These are phyloP conservation scores for Acanthamoeba culbertsoni DNA, from an alignment of 208 protist genomes.

Conservation along the genomic window DNA sequence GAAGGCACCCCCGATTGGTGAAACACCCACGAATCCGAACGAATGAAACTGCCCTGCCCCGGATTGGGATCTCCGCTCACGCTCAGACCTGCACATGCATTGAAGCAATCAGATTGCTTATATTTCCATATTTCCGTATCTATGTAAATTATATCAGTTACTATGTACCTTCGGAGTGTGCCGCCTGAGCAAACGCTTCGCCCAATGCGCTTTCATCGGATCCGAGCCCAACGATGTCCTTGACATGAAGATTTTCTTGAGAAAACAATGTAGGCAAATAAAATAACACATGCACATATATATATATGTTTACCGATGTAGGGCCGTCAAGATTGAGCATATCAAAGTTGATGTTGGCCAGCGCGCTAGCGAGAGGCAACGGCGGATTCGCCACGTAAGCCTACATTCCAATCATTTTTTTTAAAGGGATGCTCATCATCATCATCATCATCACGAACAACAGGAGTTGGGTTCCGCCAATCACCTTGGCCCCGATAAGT, in stretches of 20 bases:
- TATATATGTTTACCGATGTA: not conserved
- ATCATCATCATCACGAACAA: not conserved
- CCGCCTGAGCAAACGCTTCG: not conserved
- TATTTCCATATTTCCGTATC: not conserved
- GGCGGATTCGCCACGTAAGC: slow-evolving; percentile 20
- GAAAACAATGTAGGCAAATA: too few species aligned
- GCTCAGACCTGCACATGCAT: not conserved
- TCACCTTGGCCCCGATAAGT: not conserved
- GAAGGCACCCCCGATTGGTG: not conserved
- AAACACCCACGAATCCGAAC: slow-evolving; percentile 21
- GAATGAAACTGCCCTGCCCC: slow-evolving; percentile 18
- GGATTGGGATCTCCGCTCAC: not conserved
- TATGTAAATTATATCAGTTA: not conserved
- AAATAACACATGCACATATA: too few species aligned
- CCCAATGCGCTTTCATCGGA: not conserved
- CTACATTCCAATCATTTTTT: too few species aligned
- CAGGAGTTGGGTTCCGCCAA: not conserved
- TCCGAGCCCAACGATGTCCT: slow-evolving; percentile 6
- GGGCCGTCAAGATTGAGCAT: slow-evolving; percentile 13
- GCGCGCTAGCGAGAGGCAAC: not conserved
- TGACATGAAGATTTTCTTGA: not conserved
- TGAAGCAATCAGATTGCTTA: not conserved
- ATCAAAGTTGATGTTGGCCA: slow-evolving; percentile 28
- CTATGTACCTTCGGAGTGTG: not conserved
- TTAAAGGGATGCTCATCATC: too few species aligned